Base-by-base conservation (phyloP, 2,329 filamentous ascomycete species). In the Sporothrix sp. region DNA sequence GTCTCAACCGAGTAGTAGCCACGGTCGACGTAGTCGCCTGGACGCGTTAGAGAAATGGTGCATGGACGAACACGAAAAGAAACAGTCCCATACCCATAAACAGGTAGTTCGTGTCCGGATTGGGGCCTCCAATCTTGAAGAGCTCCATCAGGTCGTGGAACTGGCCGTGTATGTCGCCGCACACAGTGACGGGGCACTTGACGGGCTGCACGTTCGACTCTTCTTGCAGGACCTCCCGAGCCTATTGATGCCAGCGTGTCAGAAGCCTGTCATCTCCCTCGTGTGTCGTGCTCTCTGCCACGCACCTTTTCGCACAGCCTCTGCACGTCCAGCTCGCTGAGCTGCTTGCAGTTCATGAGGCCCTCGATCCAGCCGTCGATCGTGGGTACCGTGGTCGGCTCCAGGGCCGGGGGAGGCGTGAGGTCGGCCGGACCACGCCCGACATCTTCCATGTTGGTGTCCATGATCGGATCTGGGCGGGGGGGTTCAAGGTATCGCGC, bases 121-220 rank as follows among this genome's bases (percentile, higher is more conserved):
- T 96, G 54, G 90, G 89, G 50, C 93, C 93, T 60, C 93, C 93
- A 68, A 98, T 97, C 74, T 95, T 94, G 79, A 98, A 98, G 49
- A 98, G 81, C 73, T 98, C 93, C 89, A 98, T 97, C 68, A 98
- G 72, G 66, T 98, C 93, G 70, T 97, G 91, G 68, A 97, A 97
- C 71, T 98, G 93, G 59, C 93, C 93, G 70, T 98, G 93, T 66
- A 98, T 98, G 71, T 98, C 93, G 67, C 93, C 93, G 69, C 93
- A 97, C 56, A 98, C 93, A 51, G 93, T 98, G 59, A 97, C 93
- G 39, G 93, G 93, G 68, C 91, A 97, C 91, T 96, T 96, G 71
- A 98, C 93, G 67, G 93, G 93, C 74, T 98, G 93, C 58, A 98
- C 93, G 66, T 98, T 98, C 52, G 90, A 96, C 73, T 98, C 93